Evolutionary conservation across 257 asterid species (phyloP), one percentile per base, ranked within the genome.

Genomic region (Solanum etuberosum): DNA sequence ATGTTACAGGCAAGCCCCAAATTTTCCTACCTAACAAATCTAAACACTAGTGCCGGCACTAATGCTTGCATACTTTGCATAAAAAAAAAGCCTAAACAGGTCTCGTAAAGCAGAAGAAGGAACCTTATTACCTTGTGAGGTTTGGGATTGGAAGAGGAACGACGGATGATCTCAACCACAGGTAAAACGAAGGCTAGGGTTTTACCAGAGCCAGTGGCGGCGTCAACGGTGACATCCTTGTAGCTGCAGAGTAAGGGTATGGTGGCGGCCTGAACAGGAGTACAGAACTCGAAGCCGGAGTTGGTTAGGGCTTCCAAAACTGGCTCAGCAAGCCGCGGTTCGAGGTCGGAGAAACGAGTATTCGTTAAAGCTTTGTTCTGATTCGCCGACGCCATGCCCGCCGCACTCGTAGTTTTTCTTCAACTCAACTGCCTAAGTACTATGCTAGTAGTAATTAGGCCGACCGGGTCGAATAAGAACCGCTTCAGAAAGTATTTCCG

Each of bases 141-240:
- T 65, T 94, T 94, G 8, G 94, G 95, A 54, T 92, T 63, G 61
- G 88, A 87, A 61, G 92, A 29, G 81, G 93, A 91, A 73, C 99
- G 99, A 89, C 98, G 97, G 90, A 97, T 91, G 65, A 97, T 94
- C 86, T 97, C 98, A 78, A 97, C 98, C 10, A 95, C 86, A 72
- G 99, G 99, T 31, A 97, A 87, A 32, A 97, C 91, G 78, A 95
- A 97, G 34, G 99, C 98, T 81, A 95, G 92, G 89, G 98, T 95
- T 88, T 97, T 97, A 1, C 98, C 99, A 34, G 99, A 97, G 86
- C 99, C 98, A 42, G 98, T 97, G 91, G 98, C 98, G 88, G 98
- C 99, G 88, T 97, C 98, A 5, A 97, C 98, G 3, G 97, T 89
- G 10, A 97, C 98, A 87, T 95, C 99, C 87, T 94, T 95, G 93